Conservation (phyloP, 495 filamentous ascomycete genomes). For the Aspergillus cavernicola region DNA sequence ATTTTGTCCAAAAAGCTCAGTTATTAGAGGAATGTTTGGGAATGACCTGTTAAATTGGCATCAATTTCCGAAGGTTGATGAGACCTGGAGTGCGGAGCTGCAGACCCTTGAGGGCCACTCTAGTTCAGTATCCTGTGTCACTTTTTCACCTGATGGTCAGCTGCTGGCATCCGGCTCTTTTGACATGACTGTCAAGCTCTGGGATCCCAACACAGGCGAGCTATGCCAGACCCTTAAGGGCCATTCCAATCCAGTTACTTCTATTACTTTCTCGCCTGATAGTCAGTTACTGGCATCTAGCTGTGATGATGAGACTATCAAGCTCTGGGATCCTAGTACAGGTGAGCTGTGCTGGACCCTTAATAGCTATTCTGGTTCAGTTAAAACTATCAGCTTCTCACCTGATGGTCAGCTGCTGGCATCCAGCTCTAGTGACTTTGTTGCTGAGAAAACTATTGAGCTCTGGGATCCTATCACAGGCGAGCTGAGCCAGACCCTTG, state of each 20-base stretch:
- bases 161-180: neutral
- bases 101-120: neutral
- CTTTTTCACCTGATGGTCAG: neutral
- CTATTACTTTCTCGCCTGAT: neutral
- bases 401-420: slow-evolving; percentile 5
- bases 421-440: neutral
- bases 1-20: slow-evolving; percentile 12
- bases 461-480: slow-evolving; percentile 5
- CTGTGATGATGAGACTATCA: slow-evolving; percentile 17
- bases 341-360: slow-evolving; percentile 1
- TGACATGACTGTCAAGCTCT: slow-evolving; percentile 1
- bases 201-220: neutral
- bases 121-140: neutral
- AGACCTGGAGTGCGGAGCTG: neutral
- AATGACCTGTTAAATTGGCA: neutral
- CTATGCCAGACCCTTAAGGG: neutral
- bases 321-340: slow-evolving; percentile 7
- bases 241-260: neutral
- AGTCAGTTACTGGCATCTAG: slow-evolving; percentile 9
- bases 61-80: neutral
- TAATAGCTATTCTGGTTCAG: neutral
- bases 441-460: slow-evolving; percentile 2
- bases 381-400: slow-evolving; percentile 5
- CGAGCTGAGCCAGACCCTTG: slow-evolving; percentile 18
- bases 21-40: slow-evolving; percentile 17